Evolutionary conservation across 108 stramenopile species (phyloP).

Genomic region (Cyclotella atomus): DNA sequence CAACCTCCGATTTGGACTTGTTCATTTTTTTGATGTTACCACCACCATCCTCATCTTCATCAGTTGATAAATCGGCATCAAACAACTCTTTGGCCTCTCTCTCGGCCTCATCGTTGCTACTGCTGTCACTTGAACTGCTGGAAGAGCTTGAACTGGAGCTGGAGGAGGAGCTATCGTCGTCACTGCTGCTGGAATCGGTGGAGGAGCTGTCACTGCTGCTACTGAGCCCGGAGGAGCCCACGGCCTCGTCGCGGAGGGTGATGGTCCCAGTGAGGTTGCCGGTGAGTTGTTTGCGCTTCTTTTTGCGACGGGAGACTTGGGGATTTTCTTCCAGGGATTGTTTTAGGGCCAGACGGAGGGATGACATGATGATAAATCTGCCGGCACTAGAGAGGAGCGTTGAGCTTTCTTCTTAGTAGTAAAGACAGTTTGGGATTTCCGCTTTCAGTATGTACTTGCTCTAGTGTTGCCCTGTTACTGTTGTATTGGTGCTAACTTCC

Average conservation of each 20-base stretch:
- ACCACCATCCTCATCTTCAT: conserved; percentile 41
- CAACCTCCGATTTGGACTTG: too few species aligned
- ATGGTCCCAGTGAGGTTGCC: not conserved
- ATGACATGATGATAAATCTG: conserved; percentile 67
- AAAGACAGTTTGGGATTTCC: too few species aligned
- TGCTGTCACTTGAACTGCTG: not conserved
- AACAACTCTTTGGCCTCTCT: conserved; percentile 54
- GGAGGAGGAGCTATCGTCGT: not conserved
- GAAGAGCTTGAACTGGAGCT: conserved; percentile 6
- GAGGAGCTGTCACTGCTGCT: not conserved
- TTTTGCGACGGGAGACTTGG: conserved; percentile 1
- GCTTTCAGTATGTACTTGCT: too few species aligned
- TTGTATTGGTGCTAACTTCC: too few species aligned
- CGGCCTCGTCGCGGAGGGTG: not conserved
- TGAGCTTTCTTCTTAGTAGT: too few species aligned
- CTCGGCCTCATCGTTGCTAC: conserved; percentile 14
- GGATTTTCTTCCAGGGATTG: conserved; percentile 77
- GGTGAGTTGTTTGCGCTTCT: conserved; percentile 15
- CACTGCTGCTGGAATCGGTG: not conserved
- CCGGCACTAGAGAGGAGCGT: too few species aligned
- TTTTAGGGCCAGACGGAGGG: conserved; percentile 85
- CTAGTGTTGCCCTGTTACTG: too few species aligned
- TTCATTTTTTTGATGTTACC: too few species aligned
- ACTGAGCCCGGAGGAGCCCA: conserved; percentile 4
- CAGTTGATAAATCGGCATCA: conserved; percentile 49